Percentiles rank a stretch among this genome's conserved stretches.
Evolutionary conservation across 208 protist genomes (phyloP).

Genomic region (Histomonas meleagridis): DNA sequence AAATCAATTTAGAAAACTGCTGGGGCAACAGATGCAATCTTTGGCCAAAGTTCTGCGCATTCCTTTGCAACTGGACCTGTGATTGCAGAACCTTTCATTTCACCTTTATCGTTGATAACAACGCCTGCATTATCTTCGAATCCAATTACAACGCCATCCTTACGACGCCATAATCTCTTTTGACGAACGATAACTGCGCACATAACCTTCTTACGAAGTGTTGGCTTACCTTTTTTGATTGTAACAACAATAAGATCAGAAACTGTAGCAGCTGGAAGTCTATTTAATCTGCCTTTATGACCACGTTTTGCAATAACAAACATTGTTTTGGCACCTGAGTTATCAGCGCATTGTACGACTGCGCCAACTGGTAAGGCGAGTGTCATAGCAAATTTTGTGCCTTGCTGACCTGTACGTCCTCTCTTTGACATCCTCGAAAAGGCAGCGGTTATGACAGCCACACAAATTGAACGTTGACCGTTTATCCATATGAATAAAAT

Average conservation of each 20-base stretch:
- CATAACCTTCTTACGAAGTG: conserved; percentile 74
- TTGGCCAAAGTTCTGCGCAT: conserved; percentile 97
- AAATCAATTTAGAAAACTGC: conserved; percentile 88
- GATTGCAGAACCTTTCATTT: conserved; percentile 98
- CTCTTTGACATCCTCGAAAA: not conserved
- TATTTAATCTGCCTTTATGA: conserved; percentile 90
- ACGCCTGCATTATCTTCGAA: conserved; percentile 99
- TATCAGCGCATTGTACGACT: conserved; percentile 98
- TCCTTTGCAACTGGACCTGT: conserved; percentile 97
- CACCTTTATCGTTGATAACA: conserved; percentile 98
- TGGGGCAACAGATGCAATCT: conserved; percentile 81
- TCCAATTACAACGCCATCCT: conserved; percentile 90
- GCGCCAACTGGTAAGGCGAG: conserved; percentile 90
- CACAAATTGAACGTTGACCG: no score
- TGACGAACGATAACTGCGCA: conserved; percentile 68
- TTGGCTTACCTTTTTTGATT: conserved; percentile 99
- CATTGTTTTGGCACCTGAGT: conserved; percentile 98
- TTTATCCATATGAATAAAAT: no score
- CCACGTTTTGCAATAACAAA: conserved; percentile 96
- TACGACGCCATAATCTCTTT: conserved; percentile 91
- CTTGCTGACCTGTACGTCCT: conserved; percentile 54
- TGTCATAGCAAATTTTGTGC: conserved; percentile 90
- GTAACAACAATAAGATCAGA: conserved; percentile 97
- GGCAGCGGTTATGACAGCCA: not conserved
- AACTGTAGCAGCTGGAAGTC: conserved; percentile 83